Base-by-base conservation (phyloP, 345 rosid genomes). In the Mangifera indica region DNA sequence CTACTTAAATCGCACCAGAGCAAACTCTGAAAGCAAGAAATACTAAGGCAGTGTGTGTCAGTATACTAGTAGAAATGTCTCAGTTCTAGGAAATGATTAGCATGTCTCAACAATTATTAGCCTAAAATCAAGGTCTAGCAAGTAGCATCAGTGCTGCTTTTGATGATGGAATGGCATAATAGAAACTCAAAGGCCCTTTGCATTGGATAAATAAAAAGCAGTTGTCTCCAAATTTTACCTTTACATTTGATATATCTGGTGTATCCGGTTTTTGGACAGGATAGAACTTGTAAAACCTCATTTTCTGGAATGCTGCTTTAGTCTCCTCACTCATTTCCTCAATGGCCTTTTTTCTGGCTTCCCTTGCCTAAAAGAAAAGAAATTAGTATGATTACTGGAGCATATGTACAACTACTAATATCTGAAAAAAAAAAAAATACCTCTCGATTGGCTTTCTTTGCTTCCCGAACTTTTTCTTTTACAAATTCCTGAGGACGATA, bases 231-330 rank as follows among this genome's bases (percentile, higher is more conserved):
- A 22, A 42, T 48, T 14, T 6, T 80, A 95, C 99, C 91, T 91
- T 84, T 57, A 84, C 89, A n/a, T 77, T 70, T 42, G 96, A 83
- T 63, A 95, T 74, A 34, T 91, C 91, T 22, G 98, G 99, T 57
- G 96, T 72, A 64, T 91, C 93, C 3, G 84, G 82, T 49, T 91
- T 84, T 67, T 79, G 79, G 75, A 77, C 81, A 24, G 99, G 99
- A 82, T 96, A 96, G 77, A 96, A 96, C 77, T 96, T 96, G 91
- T 93, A 91, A 79, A 96, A 89, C 79, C 75, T 96, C 89, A 88
- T 91, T 60, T 67, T 81, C 68, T 96, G 79, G 65, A 83, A 87
- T 22, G 92, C 96, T 8, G 75, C 66, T 78, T 73, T 91, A 8
- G 85, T 82, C 25, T 89, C 98, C 78, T 82, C 96, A 15, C 87